These are phyloP conservation scores for Ustilago sp. DNA, from an alignment of 1,284 basidiomycete species.

Conservation along the genomic window DNA sequence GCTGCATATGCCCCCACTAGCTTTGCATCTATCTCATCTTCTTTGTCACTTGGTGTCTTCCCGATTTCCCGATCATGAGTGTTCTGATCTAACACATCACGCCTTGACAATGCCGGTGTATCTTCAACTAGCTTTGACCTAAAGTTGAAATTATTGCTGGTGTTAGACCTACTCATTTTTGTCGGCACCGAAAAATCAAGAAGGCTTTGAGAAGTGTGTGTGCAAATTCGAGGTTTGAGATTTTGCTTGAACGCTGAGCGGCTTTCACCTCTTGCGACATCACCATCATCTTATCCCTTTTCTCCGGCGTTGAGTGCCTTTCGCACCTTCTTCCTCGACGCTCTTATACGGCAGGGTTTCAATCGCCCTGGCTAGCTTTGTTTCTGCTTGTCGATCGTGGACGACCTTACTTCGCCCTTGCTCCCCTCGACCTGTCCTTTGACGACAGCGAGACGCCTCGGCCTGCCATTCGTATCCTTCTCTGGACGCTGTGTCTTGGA, in stretches of 20 bases:
- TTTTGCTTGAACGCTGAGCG: slow-evolving; percentile 16
- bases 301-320: neutral
- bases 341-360: neutral
- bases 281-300: slow-evolving; percentile 26
- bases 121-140: no score
- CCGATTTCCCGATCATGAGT: no score
- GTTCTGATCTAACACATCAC: no score
- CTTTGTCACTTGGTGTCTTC: no score
- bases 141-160: neutral
- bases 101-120: no score
- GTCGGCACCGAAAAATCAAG: slow-evolving; percentile 29
- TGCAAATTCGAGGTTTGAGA: slow-evolving; percentile 38
- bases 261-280: slow-evolving; percentile 25
- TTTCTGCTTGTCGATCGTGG: slow-evolving; percentile 11
- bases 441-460: neutral
- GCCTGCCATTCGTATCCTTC: slow-evolving; percentile 2
- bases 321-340: neutral
- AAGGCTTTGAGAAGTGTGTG: slow-evolving; percentile 7
- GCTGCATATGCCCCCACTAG: no score
- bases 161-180: neutral
- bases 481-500: neutral
- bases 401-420: slow-evolving; percentile 1
- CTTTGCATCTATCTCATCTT: no score
- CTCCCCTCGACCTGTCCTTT: neutral
- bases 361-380: neutral